A percentile compares a stretch with the other conserved stretches of the same genome.
These are phyloP conservation scores for Massariosphaeria phaeospora DNA, from an alignment of 495 filamentous ascomycete species.

Conservation along the genomic window DNA sequence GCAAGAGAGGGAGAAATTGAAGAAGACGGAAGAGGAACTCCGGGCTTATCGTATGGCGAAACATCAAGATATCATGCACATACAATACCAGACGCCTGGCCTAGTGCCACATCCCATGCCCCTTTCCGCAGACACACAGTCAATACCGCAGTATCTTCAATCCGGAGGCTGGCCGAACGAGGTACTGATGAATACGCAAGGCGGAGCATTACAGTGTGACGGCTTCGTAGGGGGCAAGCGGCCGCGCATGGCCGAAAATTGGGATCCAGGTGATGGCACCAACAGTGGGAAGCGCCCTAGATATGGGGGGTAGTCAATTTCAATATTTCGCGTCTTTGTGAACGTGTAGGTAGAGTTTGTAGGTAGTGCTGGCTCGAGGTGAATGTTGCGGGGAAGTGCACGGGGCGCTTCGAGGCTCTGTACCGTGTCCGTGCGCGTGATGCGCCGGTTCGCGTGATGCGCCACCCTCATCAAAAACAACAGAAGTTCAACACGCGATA, in stretches of 20 bases:
- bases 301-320: background rate
- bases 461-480: too few relatives aligned
- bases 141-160: too few relatives aligned
- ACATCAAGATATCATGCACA: background rate
- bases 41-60: background rate
- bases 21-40: constrained; percentile 5
- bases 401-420: too few relatives aligned
- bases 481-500: too few relatives aligned
- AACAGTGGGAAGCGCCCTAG: background rate
- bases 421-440: too few relatives aligned
- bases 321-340: too few relatives aligned
- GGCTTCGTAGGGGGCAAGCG: background rate
- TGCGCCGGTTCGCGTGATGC: too few relatives aligned
- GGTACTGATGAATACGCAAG: background rate
- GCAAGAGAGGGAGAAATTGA: constrained; percentile 7
- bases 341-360: too few relatives aligned
- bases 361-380: too few relatives aligned
- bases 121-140: background rate
- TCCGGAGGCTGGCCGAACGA: background rate
- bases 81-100: background rate
- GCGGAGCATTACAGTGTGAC: background rate
- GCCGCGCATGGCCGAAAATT: background rate
- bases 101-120: background rate
- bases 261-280: background rate
- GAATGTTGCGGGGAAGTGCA: too few relatives aligned